phyloP scores from a whole-genome alignment of 2,329 filamentous ascomycete species.

The Thielaviopsis ethacetica region DNA sequence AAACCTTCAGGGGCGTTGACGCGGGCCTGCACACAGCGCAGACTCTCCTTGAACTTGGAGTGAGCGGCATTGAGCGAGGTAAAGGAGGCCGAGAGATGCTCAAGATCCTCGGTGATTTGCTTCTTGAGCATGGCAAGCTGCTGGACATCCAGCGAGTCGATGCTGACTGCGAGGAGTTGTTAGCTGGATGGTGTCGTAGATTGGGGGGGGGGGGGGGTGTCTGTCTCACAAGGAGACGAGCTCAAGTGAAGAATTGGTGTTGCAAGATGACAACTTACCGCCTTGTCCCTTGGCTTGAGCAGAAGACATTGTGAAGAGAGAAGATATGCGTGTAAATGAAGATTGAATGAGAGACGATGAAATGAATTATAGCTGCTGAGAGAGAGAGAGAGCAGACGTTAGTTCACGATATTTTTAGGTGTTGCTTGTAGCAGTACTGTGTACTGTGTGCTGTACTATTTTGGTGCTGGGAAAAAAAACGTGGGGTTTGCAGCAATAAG shows the following conservation, averaged over 20 bases:
- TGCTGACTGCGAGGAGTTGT: slow-evolving; percentile 26
- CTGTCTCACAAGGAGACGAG: not conserved
- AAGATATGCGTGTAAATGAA: not conserved
- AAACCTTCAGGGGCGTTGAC: slow-evolving; percentile 15
- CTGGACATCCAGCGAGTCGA: slow-evolving; percentile 63
- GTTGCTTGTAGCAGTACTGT: not conserved
- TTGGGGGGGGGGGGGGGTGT: no score
- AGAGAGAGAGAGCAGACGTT: no score
- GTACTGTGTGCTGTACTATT: slow-evolving; percentile 1
- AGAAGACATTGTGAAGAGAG: slow-evolving; percentile 3
- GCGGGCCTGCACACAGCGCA: slow-evolving; percentile 50
- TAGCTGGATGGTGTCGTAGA: not conserved
- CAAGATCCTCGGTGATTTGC: slow-evolving; percentile 88
- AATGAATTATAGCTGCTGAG: not conserved
- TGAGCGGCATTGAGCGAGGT: slow-evolving; percentile 80
- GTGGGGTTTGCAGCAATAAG: slow-evolving; percentile 1
- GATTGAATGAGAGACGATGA: not conserved
- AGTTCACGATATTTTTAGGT: not conserved
- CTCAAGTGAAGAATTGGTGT: not conserved
- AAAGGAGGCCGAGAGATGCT: slow-evolving; percentile 84
- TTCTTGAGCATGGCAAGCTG: slow-evolving; percentile 88
- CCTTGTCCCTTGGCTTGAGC: slow-evolving; percentile 2
- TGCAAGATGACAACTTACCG: not conserved
- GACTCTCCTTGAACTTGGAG: slow-evolving; percentile 79
- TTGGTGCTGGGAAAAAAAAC: not conserved